Conservation (phyloP, 176 grass and related monocot genomes). For the Elymus sibiricus region DNA sequence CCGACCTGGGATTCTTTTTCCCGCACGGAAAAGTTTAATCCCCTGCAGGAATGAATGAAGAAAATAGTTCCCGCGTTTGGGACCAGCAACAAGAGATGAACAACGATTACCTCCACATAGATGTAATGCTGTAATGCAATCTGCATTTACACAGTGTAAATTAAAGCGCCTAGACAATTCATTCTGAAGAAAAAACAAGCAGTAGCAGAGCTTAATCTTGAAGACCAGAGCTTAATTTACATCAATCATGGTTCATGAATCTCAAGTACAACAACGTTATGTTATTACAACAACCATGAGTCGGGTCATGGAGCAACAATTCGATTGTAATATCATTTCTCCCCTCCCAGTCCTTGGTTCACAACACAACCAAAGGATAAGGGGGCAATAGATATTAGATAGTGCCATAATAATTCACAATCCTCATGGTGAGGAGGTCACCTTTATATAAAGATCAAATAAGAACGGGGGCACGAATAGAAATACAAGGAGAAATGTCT, state of each 20-base stretch:
- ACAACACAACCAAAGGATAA: slow-evolving; percentile 21
- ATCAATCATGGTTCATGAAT: slow-evolving; percentile 16
- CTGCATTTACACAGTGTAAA: neutral
- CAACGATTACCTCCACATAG: neutral
- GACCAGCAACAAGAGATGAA: neutral
- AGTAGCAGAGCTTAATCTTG: neutral
- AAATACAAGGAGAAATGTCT: slow-evolving; percentile 15
- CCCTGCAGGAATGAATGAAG: neutral
- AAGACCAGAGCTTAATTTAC: neutral
- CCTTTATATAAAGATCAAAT: slow-evolving; percentile 26
- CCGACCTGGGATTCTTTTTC: neutral
- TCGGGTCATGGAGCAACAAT: slow-evolving; percentile 23
- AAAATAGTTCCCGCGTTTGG: neutral
- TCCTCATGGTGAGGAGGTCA: slow-evolving; percentile 10
- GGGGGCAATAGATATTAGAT: neutral
- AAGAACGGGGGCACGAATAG: neutral
- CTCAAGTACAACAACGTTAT: slow-evolving; percentile 1
- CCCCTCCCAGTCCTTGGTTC: slow-evolving; percentile 12
- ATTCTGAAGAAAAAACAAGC: neutral
- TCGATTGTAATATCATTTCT: slow-evolving; percentile 4
- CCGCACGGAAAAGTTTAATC: neutral
- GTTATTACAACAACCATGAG: slow-evolving; percentile 31
- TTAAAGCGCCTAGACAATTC: neutral
- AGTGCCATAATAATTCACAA: slow-evolving; percentile 45
- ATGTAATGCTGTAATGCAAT: neutral